Base-by-base conservation (phyloP, 2,329 filamentous ascomycete genomes). In the Cercospora citrullina region DNA sequence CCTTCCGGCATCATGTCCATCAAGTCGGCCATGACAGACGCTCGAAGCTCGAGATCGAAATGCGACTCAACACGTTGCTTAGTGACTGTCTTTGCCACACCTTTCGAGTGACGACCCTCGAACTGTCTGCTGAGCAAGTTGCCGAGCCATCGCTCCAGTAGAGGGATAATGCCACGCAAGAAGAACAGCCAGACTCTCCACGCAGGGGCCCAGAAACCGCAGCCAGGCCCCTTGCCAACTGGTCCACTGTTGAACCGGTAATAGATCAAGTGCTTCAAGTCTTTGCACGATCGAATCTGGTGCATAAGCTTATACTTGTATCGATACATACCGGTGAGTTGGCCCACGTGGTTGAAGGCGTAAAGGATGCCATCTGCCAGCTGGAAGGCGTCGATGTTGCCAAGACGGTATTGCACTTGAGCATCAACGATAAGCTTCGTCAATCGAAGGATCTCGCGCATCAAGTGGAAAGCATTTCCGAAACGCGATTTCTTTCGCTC, bases 281-380 rank as follows among this genome's bases (percentile, higher is more conserved):
- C 95, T 81, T 99, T 99, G 85, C 95, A 99, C 0, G 95, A 96
- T 75, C 95, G 92, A 75, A 99, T 99, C 81, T 99, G 95, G 79
- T 99, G 95, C 95, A 99, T 99, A 66, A 99, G 86, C 85, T 99
- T 99, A 85, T 99, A 99, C 85, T 99, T 99, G 87, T 99, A 99
- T 69, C 95, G 91, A 82, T 99, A 99, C 95, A 99, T 99, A 79
- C 95, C 95, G 16, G 95, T 99, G 69, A 99, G 85, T 80, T 99
- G 96, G 70, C 95, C 95, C 66, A 99, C 95, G 75, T 99, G 95
- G 81, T 99, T 99, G 84, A 99, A 99, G 18, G 95, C 96, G 75
- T 99, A 99, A n/a, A 98, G 85, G 66, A 99, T 99, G 80, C 95
- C 95, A 80, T 99, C 95, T 3, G 95, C 95, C 72, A 99, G 89